A percentile compares a stretch with the other conserved stretches of the same genome.
phyloP scores from a whole-genome alignment of 2,329 filamentous ascomycete species.

The Microsporum canis region DNA sequence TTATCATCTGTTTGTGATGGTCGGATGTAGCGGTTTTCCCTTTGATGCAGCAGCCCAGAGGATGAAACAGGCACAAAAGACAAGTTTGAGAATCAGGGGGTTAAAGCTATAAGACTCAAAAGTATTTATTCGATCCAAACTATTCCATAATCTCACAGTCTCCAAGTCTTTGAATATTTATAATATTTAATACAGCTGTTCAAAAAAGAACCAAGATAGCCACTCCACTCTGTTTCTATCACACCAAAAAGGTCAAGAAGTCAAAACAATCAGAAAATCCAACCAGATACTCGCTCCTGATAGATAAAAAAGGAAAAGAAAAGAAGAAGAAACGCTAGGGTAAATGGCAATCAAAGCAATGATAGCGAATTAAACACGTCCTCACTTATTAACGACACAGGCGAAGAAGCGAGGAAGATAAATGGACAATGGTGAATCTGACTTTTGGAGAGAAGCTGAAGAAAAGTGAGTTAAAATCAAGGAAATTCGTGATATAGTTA shows the following conservation, averaged over 20 bases:
- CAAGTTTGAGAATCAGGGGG: no score
- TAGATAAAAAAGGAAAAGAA: conserved; percentile 1
- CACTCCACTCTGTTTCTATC: background rate
- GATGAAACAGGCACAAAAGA: no score
- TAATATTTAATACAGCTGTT: background rate
- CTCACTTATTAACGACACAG: background rate
- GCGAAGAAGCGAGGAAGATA: background rate
- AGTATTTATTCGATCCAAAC: no score
- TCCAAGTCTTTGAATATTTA: background rate
- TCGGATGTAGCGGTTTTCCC: no score
- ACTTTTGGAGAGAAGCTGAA: conserved; percentile 1
- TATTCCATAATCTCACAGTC: background rate
- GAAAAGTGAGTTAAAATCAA: background rate
- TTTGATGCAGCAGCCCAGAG: no score
- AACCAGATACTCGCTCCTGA: background rate
- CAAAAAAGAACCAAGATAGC: background rate
- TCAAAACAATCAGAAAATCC: background rate
- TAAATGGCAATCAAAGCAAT: conserved; percentile 2
- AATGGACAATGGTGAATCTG: conserved; percentile 3
- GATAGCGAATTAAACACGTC: background rate
- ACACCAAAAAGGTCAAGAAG: background rate
- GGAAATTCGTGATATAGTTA: conserved; percentile 5
- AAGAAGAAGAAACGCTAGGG: conserved; percentile 5
- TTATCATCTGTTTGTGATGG: no score
- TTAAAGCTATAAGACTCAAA: no score